Evolutionary conservation across 495 filamentous ascomycete genomes (phyloP), one percentile per base, ranked within the genome.

Genomic region (Penicillium dipodomyicola): DNA sequence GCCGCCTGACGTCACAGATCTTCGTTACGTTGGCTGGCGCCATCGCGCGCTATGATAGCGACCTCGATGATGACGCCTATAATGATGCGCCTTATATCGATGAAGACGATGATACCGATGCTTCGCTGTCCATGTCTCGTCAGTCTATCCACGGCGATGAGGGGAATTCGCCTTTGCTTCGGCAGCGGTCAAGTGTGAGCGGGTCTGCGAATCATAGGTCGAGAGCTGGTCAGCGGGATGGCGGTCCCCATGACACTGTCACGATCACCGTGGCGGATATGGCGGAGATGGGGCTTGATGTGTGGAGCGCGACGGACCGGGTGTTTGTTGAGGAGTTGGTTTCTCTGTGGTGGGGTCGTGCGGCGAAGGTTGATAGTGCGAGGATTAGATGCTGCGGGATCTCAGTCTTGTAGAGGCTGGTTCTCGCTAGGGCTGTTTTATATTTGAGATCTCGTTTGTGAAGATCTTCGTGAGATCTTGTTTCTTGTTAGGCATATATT

Each of bases 351-450:
- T 96, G 91, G 76, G 84, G 80, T 11, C 74, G 88, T 25, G 72
- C 77, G 39, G 89, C 87, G 3, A 74, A 80, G 55, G 86, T 95
- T 4, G 81, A 89, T 66, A 85, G 82, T 32, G 85, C 84, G 58
- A 84, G 85, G 17, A 79, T 96, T 6, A 84, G 90, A 67, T 86
- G 91, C 48, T 96, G 92, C 65, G 92, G 92, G 8, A 75, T 96
- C 52, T 78, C 85, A 59, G 85, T 96, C 22, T 86, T 89, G 64
- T 94, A 71, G 71, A 66, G 22, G 49, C 49, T 52, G 49, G 49
- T 40, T 52, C 35, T 52, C 35, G 11, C 30, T 11, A 11, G 9
- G 30, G 10, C 30, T 52, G 19, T 14, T 6, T 10, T 54, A 49
- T 37, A 2, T 17, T 17, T 40, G 20, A 48, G 19, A 32, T 61